Evolutionary conservation across 2,329 filamentous ascomycete genomes (phyloP).

Genomic region (Coniochaeta hoffmannii): DNA sequence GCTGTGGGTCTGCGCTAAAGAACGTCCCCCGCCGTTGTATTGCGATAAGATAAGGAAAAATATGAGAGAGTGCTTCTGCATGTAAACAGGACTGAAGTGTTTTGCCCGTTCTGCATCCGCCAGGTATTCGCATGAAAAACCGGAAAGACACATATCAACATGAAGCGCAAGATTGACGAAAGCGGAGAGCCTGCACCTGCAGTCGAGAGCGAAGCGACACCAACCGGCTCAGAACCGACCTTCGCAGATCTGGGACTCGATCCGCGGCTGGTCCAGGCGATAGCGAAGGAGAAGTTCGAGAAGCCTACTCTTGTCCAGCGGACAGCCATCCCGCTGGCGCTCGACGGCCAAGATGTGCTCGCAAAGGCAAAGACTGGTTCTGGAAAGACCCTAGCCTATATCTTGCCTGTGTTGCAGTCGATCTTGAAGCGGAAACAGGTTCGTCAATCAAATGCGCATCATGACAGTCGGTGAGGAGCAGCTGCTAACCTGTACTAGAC

Average conservation of each 20-base stretch:
- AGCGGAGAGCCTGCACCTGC: slow-evolving; percentile 37
- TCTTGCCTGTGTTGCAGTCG: slow-evolving; percentile 79
- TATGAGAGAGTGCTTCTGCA: background rate
- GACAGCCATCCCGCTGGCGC: slow-evolving; percentile 77
- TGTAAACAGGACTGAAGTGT: background rate
- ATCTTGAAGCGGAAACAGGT: slow-evolving; percentile 67
- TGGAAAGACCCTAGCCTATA: slow-evolving; percentile 94
- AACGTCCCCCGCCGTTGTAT: background rate
- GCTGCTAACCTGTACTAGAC: slow-evolving; percentile 19
- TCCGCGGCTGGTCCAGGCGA: slow-evolving; percentile 74
- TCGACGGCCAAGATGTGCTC: slow-evolving; percentile 83
- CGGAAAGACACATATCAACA: slow-evolving; percentile 14
- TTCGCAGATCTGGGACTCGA: slow-evolving; percentile 80
- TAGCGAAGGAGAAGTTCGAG: slow-evolving; percentile 76
- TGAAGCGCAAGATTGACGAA: slow-evolving; percentile 57
- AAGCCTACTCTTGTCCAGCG: slow-evolving; percentile 85
- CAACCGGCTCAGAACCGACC: slow-evolving; percentile 31
- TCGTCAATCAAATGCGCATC: slow-evolving; percentile 4
- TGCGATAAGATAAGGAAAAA: background rate
- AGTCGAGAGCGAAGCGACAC: slow-evolving; percentile 20
- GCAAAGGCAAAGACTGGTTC: slow-evolving; percentile 92
- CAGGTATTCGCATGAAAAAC: background rate
- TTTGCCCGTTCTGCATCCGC: background rate
- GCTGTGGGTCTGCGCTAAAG: background rate
- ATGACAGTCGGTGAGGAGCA: background rate